Percentiles rank a stretch among this genome's conserved stretches.
phyloP scores from a whole-genome alignment of 306 rosid genomes.

The Cotoneaster glaucophyllus region DNA sequence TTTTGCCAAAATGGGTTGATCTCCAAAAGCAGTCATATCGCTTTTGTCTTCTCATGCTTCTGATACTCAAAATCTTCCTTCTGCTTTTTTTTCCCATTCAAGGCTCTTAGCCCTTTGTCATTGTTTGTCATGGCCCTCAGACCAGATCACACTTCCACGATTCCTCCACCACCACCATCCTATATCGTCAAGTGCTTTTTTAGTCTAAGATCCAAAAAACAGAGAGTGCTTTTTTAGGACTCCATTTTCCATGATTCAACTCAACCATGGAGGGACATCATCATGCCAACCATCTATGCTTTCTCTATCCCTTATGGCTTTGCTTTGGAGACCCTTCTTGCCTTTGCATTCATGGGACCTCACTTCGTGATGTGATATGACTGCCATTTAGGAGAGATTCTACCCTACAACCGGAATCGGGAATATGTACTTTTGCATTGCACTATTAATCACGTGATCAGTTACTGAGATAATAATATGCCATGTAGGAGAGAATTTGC shows the following conservation, averaged over 20 bases:
- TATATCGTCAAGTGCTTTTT: not conserved
- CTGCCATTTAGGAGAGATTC: not conserved
- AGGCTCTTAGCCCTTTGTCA: not conserved
- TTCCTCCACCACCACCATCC: not conserved
- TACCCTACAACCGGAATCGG: not conserved
- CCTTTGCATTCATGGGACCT: not conserved
- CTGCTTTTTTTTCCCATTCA: not conserved
- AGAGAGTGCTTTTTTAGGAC: not conserved
- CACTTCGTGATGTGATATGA: no score
- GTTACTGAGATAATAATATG: no score
- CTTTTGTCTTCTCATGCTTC: conserved; percentile 2
- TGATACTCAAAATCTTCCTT: no score
- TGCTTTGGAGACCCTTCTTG: conserved; percentile 5
- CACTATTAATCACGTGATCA: no score
- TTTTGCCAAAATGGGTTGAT: conserved; percentile 24
- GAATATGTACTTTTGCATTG: not conserved
- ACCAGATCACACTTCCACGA: conserved; percentile 13
- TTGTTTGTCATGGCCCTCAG: conserved; percentile 12
- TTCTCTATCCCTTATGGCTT: not conserved
- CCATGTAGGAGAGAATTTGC: not conserved
- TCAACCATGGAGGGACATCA: conserved; percentile 4
- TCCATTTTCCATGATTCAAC: not conserved
- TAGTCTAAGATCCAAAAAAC: not conserved
- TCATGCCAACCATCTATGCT: conserved; percentile 10
- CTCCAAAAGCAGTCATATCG: conserved; percentile 12